Evolutionary conservation across 805 yeast species (phyloP).

Genomic region (Scheffersomyces coipomensis): DNA sequence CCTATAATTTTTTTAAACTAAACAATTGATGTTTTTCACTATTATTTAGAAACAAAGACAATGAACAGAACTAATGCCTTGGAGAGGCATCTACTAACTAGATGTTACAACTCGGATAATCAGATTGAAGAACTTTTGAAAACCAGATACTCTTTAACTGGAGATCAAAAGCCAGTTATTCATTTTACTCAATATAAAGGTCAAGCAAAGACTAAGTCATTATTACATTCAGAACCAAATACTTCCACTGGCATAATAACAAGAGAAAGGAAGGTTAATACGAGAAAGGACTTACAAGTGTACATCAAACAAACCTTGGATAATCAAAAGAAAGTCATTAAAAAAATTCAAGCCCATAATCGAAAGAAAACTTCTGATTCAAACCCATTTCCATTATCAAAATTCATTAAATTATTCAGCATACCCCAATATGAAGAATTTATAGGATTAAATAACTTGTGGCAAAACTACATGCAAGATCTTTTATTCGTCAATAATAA

Average conservation of each 20-base stretch:
- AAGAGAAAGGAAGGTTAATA: constrained; percentile 20
- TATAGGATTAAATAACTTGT: constrained; percentile 55
- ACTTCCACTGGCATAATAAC: constrained; percentile 15
- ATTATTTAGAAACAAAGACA: no score
- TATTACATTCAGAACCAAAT: constrained; percentile 12
- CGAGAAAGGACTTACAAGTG: constrained; percentile 41
- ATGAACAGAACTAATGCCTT: constrained; percentile 41
- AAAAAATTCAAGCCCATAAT: constrained; percentile 32
- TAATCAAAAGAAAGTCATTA: constrained; percentile 38
- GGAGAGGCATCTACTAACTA: constrained; percentile 45
- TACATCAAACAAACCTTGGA: constrained; percentile 37
- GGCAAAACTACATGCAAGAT: constrained; percentile 70
- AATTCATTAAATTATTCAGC: constrained; percentile 22
- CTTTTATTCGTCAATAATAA: constrained; percentile 38
- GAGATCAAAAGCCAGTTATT: constrained; percentile 47
- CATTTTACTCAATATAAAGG: constrained; percentile 34
- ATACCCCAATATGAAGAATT: constrained; percentile 50
- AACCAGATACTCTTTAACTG: constrained; percentile 44
- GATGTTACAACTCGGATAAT: constrained; percentile 39
- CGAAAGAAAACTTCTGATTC: constrained; percentile 15
- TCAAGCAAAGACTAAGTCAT: constrained; percentile 14
- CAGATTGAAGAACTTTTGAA: constrained; percentile 41
- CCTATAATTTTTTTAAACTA: no score
- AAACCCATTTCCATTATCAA: constrained; percentile 21
- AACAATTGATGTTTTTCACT: no score